Evolutionary conservation across 768 basidiomycete genomes (phyloP).

Genomic region (Termitomyces sp.): DNA sequence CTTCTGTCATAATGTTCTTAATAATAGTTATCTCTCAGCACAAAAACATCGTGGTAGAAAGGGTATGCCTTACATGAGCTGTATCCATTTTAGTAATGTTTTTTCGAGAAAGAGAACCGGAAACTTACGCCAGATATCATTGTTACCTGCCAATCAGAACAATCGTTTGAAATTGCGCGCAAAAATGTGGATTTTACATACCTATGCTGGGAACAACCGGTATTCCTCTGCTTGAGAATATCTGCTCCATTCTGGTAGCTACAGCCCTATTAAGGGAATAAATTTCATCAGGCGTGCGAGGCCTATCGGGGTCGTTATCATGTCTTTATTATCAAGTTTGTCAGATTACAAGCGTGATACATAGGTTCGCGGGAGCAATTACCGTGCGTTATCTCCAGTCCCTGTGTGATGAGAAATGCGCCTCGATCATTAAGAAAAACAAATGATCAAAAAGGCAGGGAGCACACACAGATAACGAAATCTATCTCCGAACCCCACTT

Average conservation of each 20-base stretch:
- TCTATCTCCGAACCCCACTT: conserved; percentile 85
- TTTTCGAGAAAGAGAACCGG: conserved; percentile 4
- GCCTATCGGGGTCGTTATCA: conserved; percentile 79
- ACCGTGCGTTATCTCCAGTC: conserved; percentile 79
- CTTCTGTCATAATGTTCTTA: conserved; percentile 67
- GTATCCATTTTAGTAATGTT: conserved; percentile 11
- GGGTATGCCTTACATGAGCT: conserved; percentile 56
- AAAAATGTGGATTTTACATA: conserved; percentile 23
- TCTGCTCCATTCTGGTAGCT: conserved; percentile 63
- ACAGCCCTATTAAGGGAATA: conserved; percentile 68
- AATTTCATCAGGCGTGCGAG: conserved; percentile 79
- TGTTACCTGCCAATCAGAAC: conserved; percentile 60
- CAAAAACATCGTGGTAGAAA: conserved; percentile 4
- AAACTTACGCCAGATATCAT: conserved; percentile 83
- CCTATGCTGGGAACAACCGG: conserved; percentile 82
- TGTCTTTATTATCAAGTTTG: conserved; percentile 53
- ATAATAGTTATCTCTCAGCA: conserved; percentile 14
- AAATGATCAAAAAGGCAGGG: conserved; percentile 2
- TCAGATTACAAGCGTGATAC: neutral
- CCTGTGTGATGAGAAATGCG: conserved; percentile 34
- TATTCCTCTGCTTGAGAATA: conserved; percentile 69
- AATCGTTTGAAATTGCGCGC: neutral
- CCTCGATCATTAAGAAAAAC: neutral
- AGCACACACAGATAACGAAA: conserved; percentile 76
- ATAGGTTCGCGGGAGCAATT: conserved; percentile 6